Conservation (phyloP, 148 eudicot genomes). For the Rhododendron henanense region DNA sequence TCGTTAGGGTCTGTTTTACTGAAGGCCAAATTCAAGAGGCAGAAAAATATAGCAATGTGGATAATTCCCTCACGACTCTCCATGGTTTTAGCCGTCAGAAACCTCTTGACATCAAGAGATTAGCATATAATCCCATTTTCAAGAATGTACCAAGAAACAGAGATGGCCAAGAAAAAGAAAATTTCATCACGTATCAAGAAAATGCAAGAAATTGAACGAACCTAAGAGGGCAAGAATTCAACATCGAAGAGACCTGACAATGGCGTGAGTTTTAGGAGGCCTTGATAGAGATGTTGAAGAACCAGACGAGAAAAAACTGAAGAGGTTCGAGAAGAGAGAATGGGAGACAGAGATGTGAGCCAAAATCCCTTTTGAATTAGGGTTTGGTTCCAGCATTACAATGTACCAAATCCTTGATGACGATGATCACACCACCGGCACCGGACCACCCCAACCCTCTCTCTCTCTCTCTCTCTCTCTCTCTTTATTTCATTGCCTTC, state of each 20-base stretch:
- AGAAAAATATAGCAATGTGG: conserved; percentile 20
- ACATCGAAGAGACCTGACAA: neutral
- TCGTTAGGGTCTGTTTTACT: conserved; percentile 57
- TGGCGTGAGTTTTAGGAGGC: neutral
- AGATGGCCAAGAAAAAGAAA: neutral
- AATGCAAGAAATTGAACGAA: neutral
- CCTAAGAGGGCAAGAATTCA: neutral
- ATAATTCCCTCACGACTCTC: conserved; percentile 19
- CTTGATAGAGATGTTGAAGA: neutral
- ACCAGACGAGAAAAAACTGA: neutral
- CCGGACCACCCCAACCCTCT: neutral
- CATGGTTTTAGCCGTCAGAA: conserved; percentile 13
- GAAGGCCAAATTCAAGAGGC: conserved; percentile 18
- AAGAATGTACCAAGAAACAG: conserved; percentile 5
- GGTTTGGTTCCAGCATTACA: neutral
- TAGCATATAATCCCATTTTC: neutral
- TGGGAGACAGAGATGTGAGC: neutral
- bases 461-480: neutral
- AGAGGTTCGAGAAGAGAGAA: neutral
- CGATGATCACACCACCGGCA: neutral
- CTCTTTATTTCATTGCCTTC: neutral
- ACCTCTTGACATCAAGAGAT: conserved; percentile 1
- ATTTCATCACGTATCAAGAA: conserved; percentile 12
- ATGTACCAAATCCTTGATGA: conserved; percentile 10
- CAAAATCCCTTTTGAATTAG: neutral